A percentile compares a stretch with the other conserved stretches of the same genome.
Evolutionary conservation across 163 green algal species (phyloP).

Genomic region (Chlamydomonas reinhardtii): DNA sequence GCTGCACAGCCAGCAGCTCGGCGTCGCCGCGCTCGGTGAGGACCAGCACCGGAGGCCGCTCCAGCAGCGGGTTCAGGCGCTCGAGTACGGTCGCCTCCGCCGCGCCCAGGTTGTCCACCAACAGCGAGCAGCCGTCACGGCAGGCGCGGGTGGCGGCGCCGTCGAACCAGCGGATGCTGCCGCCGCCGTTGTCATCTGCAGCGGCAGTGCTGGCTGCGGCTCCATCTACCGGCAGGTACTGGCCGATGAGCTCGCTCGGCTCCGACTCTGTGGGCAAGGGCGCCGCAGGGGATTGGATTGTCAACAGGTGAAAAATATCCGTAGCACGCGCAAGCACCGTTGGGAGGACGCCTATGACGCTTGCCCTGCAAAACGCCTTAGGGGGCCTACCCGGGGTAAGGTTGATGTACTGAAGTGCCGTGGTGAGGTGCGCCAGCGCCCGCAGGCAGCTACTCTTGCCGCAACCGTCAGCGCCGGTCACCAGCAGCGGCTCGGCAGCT

Average conservation of each 20-base stretch:
- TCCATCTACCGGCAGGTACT: constrained; percentile 30
- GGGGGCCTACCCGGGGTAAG: constrained; percentile 44
- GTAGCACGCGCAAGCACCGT: not conserved
- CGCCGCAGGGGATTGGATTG: no score
- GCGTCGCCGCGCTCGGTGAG: constrained; percentile 51
- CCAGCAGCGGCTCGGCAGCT: not conserved
- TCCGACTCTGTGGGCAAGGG: constrained; percentile 46
- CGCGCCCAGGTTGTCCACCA: constrained; percentile 50
- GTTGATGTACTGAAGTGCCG: constrained; percentile 25
- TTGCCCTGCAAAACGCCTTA: no score
- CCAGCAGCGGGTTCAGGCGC: constrained; percentile 56
- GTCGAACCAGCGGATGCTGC: constrained; percentile 47
- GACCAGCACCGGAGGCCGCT: constrained; percentile 30
- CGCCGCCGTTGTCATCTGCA: not conserved
- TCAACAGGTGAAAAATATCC: not conserved
- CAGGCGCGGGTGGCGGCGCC: constrained; percentile 50
- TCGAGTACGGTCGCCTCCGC: constrained; percentile 56
- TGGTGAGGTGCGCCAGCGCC: constrained; percentile 10
- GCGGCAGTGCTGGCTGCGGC: no score
- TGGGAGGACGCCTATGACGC: no score
- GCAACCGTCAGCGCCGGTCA: constrained; percentile 34
- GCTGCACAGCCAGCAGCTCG: not conserved
- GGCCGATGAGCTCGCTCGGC: constrained; percentile 50
- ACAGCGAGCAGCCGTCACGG: constrained; percentile 21
- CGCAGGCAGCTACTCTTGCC: constrained; percentile 44